A percentile compares a stretch with the other conserved stretches of the same genome.
Evolutionary conservation across 2,329 filamentous ascomycete genomes (phyloP).

Genomic region (Colletotrichum eremochloae): DNA sequence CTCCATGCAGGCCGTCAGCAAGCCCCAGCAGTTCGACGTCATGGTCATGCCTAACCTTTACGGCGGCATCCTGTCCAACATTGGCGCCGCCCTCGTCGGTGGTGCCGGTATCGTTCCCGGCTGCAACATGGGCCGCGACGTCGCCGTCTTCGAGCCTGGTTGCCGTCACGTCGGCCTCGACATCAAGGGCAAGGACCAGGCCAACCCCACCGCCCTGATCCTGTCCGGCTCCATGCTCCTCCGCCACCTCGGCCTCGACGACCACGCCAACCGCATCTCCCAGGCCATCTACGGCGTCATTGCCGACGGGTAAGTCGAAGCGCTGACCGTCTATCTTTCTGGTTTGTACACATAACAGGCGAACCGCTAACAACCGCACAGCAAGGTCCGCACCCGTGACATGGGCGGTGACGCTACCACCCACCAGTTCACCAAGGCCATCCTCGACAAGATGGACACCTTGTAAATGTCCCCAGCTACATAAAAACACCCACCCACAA

Average conservation of each 20-base stretch:
- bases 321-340: neutral
- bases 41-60: slow-evolving; percentile 99
- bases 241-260: slow-evolving; percentile 95
- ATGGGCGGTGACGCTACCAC: slow-evolving; percentile 95
- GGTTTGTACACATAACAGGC: neutral
- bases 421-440: slow-evolving; percentile 93
- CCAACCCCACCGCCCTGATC: slow-evolving; percentile 96
- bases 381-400: slow-evolving; percentile 89
- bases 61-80: slow-evolving; percentile 98
- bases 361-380: slow-evolving; percentile 62
- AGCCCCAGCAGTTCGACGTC: slow-evolving; percentile 98
- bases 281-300: slow-evolving; percentile 85
- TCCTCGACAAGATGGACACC: slow-evolving; percentile 95
- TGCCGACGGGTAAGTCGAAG: slow-evolving; percentile 80
- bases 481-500: neutral
- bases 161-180: slow-evolving; percentile 99
- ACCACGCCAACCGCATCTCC: slow-evolving; percentile 98
- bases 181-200: slow-evolving; percentile 99
- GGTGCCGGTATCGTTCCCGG: slow-evolving; percentile 97
- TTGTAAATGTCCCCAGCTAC: slow-evolving; percentile 61
- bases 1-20: slow-evolving; percentile 98
- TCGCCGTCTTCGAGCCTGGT: slow-evolving; percentile 98
- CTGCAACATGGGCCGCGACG: slow-evolving; percentile 99
- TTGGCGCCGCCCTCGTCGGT: slow-evolving; percentile 95
- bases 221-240: slow-evolving; percentile 97